These are phyloP conservation scores for Hypoxylon sp. DNA, from an alignment of 2,329 filamentous ascomycete genomes.

Conservation along the genomic window DNA sequence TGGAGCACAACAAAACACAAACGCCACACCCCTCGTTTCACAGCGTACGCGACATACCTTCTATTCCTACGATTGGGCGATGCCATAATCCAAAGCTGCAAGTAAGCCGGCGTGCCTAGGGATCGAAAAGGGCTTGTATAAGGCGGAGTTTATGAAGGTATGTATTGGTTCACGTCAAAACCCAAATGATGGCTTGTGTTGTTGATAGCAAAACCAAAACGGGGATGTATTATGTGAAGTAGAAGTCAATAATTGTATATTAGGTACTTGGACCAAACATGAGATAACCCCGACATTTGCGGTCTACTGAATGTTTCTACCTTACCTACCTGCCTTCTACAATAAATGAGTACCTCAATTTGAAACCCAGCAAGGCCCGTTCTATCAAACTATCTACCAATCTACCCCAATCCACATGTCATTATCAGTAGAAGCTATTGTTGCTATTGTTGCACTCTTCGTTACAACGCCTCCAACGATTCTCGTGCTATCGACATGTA, in stretches of 20 bases:
- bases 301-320: not conserved
- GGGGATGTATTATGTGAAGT: too few species aligned
- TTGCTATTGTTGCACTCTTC: constrained; percentile 6
- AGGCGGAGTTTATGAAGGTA: not conserved
- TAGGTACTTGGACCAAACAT: too few species aligned
- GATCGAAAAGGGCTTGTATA: not conserved
- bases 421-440: constrained; percentile 4
- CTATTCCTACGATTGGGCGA: not conserved
- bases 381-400: not conserved
- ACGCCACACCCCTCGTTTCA: not conserved
- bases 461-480: constrained; percentile 1
- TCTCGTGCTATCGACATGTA: not conserved
- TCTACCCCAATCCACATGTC: not conserved
- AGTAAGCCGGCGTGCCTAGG: not conserved
- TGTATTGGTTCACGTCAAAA: not conserved
- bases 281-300: not conserved
- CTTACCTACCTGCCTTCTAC: not conserved
- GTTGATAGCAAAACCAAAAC: too few species aligned
- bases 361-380: not conserved
- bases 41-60: not conserved
- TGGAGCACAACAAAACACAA: not conserved
- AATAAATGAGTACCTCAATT: not conserved
- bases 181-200: not conserved
- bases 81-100: not conserved
- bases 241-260: too few species aligned